Base-by-base conservation (phyloP, 148 eudicot genomes). In the Persicaria maculosa region DNA sequence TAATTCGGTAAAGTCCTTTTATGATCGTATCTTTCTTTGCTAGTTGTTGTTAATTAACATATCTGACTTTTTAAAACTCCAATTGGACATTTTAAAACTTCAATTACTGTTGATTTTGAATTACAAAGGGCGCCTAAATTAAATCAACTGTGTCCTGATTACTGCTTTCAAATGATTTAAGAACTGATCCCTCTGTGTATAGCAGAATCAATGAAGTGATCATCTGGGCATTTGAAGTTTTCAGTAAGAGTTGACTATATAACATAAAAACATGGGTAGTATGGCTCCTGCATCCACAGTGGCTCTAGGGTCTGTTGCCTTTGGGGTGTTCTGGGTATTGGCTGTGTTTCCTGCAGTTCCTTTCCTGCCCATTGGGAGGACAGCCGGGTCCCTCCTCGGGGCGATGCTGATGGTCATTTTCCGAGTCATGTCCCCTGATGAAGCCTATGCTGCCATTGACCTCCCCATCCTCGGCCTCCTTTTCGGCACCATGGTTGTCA, bases 401-500 rank as follows among this genome's bases (percentile, higher is more conserved):
- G 98, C 90, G 2, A 87, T 88, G 83, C 86, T 94, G 4, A 94
- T 94, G 98, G 97, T 94, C 9, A 69, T 94, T 68, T 94, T 94
- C 17, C 83, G 45, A 6, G 88, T 94, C 62, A 77, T 91, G 25
- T 77, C 93, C 16, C 93, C 98, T 0, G 93, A 91, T 31, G 82
- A 90, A 86, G 98, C 98, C 14, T 94, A 87, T 67, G 91, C 78
- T n/a, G 87, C 98, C 47, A 94, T 94, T 62, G 96, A 94, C 81
- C 98, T 91, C 47, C 95, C 89, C 0, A 90, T 90, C 45, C 87
- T 90, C 4, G 91, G 94, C 7, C 85, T 90, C n/a, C 88, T 93
- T 9, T 93, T 93, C 48, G 98, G 98, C 12, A 93, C 98, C n/a
- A 93, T 93, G 98, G 97, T 93, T 5, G 97, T 93, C 10, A 89